phyloP scores from a whole-genome alignment of 345 rosid genomes.

The Eucalyptus rudis region DNA sequence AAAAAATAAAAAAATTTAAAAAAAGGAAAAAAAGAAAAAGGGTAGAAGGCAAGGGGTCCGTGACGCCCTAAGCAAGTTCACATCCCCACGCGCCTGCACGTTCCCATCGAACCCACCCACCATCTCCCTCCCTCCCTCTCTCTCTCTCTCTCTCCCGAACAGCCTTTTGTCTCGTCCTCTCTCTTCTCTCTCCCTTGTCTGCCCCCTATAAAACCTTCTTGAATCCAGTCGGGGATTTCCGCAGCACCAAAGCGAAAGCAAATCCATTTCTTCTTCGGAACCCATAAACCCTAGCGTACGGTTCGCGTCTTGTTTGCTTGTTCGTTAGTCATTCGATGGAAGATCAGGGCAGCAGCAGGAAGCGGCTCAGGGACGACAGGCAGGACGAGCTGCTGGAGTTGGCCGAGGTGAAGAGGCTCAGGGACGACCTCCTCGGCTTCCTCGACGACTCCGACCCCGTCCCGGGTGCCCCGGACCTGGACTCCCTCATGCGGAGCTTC shows the following conservation, averaged over 20 bases:
- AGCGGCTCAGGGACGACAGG: slow-evolving; percentile 25
- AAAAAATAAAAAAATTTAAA: not conserved
- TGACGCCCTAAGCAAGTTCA: slow-evolving; percentile 20
- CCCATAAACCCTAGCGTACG: not conserved
- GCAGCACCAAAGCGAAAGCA: not conserved
- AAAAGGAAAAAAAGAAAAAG: not conserved
- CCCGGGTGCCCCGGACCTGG: slow-evolving; percentile 15
- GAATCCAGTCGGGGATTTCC: not conserved
- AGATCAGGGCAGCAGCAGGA: slow-evolving; percentile 5
- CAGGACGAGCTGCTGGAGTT: slow-evolving; percentile 6
- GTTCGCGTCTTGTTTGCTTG: not conserved
- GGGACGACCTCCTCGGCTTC: slow-evolving; percentile 21
- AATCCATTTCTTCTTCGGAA: slow-evolving; percentile 1
- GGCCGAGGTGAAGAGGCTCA: slow-evolving; percentile 29
- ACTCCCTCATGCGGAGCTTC: slow-evolving; percentile 32
- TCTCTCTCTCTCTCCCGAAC: not conserved
- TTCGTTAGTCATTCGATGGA: slow-evolving; percentile 8
- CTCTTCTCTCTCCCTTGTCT: slow-evolving; percentile 6
- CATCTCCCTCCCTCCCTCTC: not conserved
- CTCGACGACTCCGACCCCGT: slow-evolving; percentile 12
- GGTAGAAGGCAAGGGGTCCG: slow-evolving; percentile 20
- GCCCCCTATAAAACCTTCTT: slow-evolving; percentile 28
- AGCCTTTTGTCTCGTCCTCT: not conserved
- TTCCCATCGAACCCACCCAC: not conserved
- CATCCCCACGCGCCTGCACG: slow-evolving; percentile 25